Percentiles rank a stretch among this genome's conserved stretches.
phyloP scores from a whole-genome alignment of 2,329 filamentous ascomycete species.

The Macrophomina tecta region DNA sequence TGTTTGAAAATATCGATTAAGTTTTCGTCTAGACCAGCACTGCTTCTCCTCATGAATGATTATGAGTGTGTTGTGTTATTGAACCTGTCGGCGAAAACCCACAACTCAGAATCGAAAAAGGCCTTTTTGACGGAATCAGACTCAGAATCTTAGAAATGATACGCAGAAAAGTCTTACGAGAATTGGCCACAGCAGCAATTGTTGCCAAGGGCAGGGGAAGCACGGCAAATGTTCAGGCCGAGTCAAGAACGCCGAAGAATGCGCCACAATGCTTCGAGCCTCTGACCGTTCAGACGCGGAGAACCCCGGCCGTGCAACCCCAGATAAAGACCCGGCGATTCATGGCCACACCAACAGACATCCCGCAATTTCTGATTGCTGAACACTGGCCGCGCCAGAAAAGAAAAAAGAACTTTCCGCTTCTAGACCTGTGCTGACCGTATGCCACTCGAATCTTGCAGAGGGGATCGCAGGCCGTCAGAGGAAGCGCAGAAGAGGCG shows the following conservation, averaged over 20 bases:
- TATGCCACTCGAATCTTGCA: neutral
- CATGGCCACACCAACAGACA: neutral
- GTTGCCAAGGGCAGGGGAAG: neutral
- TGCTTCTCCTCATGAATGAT: too few species aligned
- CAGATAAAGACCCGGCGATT: neutral
- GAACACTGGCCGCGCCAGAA: too few species aligned
- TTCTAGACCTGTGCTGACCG: neutral
- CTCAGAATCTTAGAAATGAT: neutral
- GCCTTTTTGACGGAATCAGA: too few species aligned
- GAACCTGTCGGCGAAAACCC: too few species aligned
- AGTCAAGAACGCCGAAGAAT: conserved; percentile 9
- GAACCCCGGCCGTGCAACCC: conserved; percentile 23
- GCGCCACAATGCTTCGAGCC: conserved; percentile 18
- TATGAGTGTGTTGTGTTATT: too few species aligned
- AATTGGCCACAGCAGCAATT: neutral
- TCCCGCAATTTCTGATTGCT: too few species aligned
- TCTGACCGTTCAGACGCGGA: conserved; percentile 2
- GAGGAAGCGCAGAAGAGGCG: neutral
- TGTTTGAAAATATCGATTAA: too few species aligned
- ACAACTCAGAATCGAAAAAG: too few species aligned
- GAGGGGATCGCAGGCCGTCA: neutral
- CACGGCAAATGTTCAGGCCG: neutral
- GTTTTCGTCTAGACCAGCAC: too few species aligned
- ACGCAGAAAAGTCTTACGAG: conserved; percentile 6
- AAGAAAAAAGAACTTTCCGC: too few species aligned